Base-by-base conservation (phyloP, 129 eudicot genomes). In the Tanacetum coccineum region DNA sequence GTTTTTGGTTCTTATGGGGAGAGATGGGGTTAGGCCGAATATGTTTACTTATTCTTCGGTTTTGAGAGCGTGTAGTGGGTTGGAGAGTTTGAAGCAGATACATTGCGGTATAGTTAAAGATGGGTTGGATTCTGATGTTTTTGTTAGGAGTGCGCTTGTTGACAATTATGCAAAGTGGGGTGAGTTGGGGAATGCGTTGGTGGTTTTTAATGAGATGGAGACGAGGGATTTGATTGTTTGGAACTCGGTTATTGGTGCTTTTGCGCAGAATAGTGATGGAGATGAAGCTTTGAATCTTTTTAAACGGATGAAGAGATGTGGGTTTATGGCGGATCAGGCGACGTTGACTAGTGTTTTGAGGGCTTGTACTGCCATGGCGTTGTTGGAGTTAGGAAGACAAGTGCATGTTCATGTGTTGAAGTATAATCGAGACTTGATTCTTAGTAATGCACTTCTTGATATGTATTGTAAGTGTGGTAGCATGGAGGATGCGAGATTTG, bases 391-490 rank as follows among this genome's bases (percentile, higher is more conserved):
- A 8, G 96, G 96, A 58, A 79, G 82, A 74, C 96, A 85, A 66
- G 69, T 85, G 2, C 96, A 85, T 69, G 96, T 78, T 76, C 87
- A 88, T 59, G 85, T 88, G 46, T n/a, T 88, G 45, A 88, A 88
- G 70, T 88, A 80, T 70, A 55, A 71, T n/a, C 81, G 70, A 44
- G 96, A 85, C 56, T 57, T 88, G 69, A 82, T 81, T 67, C 89
- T 88, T 4, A 76, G 87, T 55, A 88, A 88, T 42, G 92, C 89
- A 14, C 89, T 88, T 70, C 81, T 85, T 48, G 92, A 88, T 66
- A 88, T 88, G 96, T 85, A 85, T 45, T 88, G 96, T 63, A 88
- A 88, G 68, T 85, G 93, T 61, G 96, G 93, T 53, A 83, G 96
- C 74, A 78, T 88, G 76, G 85, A 76, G 64, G 96, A 88, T 74